Conservation (phyloP, 768 basidiomycete species). For the Podaxis sp. region DNA sequence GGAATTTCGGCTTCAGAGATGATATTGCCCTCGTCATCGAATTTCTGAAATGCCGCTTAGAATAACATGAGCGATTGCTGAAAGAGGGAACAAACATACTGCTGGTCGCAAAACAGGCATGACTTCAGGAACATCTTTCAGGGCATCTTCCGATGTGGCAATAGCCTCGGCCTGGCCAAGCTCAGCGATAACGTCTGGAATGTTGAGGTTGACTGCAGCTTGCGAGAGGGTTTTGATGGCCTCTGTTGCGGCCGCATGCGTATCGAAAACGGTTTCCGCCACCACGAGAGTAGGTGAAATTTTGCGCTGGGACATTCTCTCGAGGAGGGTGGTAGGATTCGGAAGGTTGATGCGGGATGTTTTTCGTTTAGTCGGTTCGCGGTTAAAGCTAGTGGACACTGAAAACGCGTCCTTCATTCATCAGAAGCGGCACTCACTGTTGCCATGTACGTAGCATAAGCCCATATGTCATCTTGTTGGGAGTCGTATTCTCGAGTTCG, state of each 20-base stretch:
- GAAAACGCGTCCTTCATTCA: not conserved
- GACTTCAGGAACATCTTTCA: conserved; percentile 57
- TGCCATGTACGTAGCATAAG: conserved; percentile 60
- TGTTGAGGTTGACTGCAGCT: conserved; percentile 36
- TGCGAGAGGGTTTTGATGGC: conserved; percentile 56
- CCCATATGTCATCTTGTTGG: conserved; percentile 64
- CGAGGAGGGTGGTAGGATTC: conserved; percentile 36
- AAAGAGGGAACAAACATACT: conserved; percentile 25
- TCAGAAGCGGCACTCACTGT: conserved; percentile 36
- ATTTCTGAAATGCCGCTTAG: conserved; percentile 14
- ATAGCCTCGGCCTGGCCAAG: conserved; percentile 41
- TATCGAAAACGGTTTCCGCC: conserved; percentile 52
- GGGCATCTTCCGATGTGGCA: conserved; percentile 37
- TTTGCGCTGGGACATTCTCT: conserved; percentile 43
- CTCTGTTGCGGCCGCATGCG: conserved; percentile 52
- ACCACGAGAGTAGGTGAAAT: conserved; percentile 53
- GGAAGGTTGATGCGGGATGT: conserved; percentile 16
- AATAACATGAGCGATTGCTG: conserved; percentile 16
- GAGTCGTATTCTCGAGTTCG: conserved; percentile 41
- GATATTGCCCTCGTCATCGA: conserved; percentile 19
- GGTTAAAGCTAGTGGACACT: conserved; percentile 31
- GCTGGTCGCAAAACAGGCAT: conserved; percentile 50
- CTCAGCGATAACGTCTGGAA: conserved; percentile 13
- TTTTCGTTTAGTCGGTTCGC: conserved; percentile 27
- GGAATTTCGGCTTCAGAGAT: conserved; percentile 46